These are phyloP conservation scores for Chytriomyces sp. DNA, from an alignment of 192 early-diverging fungal species.

Conservation along the genomic window DNA sequence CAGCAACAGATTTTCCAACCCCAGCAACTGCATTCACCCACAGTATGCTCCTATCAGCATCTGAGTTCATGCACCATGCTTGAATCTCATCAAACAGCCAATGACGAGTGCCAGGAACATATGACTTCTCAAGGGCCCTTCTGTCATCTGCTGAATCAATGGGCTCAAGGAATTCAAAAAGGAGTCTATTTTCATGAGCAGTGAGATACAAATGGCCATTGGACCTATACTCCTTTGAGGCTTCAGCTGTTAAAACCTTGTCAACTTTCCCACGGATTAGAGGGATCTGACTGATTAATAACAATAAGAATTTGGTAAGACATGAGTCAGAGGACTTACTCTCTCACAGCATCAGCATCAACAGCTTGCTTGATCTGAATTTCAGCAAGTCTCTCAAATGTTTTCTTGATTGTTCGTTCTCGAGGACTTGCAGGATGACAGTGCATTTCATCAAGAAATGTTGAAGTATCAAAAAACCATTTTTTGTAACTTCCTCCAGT, in stretches of 20 bases:
- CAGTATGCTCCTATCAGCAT: background rate
- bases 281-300: no score
- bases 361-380: no score
- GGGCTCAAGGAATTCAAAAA: background rate
- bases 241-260: background rate
- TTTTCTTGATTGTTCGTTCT: no score
- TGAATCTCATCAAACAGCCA: background rate
- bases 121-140: background rate
- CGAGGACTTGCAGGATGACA: no score
- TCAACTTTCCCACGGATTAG: background rate
- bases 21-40: background rate
- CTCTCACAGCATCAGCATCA: no score
- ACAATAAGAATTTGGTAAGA: no score
- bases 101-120: background rate
- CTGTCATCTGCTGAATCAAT: background rate
- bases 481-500: no score
- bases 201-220: background rate
- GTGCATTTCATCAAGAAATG: no score
- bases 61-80: background rate
- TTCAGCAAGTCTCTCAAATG: no score
- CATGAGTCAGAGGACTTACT: no score
- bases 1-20: background rate
- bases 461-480: no score
- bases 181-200: background rate
- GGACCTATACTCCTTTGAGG: background rate